Evolutionary conservation across 2,329 filamentous ascomycete species (phyloP), one percentile per base, ranked within the genome.

Genomic region (Madurella fahalii): DNA sequence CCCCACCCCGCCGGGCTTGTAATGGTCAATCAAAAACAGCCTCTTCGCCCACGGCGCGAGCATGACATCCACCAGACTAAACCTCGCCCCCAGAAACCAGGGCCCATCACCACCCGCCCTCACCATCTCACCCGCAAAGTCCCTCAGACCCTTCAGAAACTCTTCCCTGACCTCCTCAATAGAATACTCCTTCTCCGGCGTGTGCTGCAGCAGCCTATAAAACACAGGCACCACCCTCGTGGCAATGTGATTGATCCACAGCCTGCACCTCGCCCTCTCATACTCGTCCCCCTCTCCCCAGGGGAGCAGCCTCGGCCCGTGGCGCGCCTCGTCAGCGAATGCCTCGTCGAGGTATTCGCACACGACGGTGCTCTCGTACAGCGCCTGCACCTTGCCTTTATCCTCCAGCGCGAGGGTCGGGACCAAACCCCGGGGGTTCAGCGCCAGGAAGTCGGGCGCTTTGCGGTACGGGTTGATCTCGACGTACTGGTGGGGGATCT

Each of bases 401-500:
- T 49, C 57, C 0, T 75, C 75, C 12, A 82, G 76, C 1, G 71
- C 77, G 1, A 92, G 75, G 0, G 87, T 90, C 0, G 89, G 89
- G 1, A 92, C 85, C 1, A 92, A 76, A 1, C 88, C 88, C 12
- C 87, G 81, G 0, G 88, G 88, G 65, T 93, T 93, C 58, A 92
- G 74, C 9, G 78, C 76, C 18, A 92, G 74, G 30, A 91, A 84
- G 1, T 80, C 83, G 3, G 80, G 70, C 0, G 82, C 83, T 65
- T 92, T 92, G 68, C 84, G 75, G 74, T 91, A 91, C 0, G 88
- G 88, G 68, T 91, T 90, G 56, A 90, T 85, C 73, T 89, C 85
- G 59, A 88, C 76, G 68, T 89, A 90, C 71, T 91, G 84, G 67
- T 92, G 86, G 15, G 82, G 80, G 31, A 90, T 86, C 2, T 76